Evolutionary conservation across 345 rosid genomes (phyloP).

Genomic region (Acer negundo): DNA sequence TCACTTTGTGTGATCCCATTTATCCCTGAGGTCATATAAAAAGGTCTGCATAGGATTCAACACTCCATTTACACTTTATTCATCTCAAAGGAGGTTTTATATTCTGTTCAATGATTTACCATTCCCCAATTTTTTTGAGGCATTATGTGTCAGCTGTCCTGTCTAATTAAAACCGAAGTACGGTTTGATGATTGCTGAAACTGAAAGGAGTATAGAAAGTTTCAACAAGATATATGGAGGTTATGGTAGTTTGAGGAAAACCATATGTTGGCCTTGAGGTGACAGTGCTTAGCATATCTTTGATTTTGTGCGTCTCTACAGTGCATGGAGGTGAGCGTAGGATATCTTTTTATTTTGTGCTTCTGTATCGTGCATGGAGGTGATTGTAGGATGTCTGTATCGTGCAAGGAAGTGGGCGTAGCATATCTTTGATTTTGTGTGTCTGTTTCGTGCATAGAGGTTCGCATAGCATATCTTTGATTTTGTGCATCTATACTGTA

Average conservation of each 20-base stretch:
- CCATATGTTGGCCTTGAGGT: background rate
- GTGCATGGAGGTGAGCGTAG: background rate
- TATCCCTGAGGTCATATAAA: background rate
- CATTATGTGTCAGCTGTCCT: background rate
- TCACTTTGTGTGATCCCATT: background rate
- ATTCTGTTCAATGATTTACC: background rate
- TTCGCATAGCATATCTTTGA: background rate
- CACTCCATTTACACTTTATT: background rate
- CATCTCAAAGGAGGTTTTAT: background rate
- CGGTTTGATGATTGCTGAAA: background rate
- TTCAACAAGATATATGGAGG: background rate
- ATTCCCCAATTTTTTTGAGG: background rate
- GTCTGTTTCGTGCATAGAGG: background rate
- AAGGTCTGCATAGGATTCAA: background rate
- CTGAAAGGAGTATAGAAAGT: background rate
- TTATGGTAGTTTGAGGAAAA: background rate
- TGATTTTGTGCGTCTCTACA: background rate
- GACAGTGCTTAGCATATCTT: background rate
- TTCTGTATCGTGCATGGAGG: background rate
- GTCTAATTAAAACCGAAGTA: too few species aligned
- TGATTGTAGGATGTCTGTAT: too few species aligned
- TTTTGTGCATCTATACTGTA: background rate
- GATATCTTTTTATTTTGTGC: background rate
- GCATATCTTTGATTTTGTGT: background rate
- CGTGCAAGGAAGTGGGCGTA: background rate